Conservation (phyloP, 306 rosid species). For the Quercus agrifolia region DNA sequence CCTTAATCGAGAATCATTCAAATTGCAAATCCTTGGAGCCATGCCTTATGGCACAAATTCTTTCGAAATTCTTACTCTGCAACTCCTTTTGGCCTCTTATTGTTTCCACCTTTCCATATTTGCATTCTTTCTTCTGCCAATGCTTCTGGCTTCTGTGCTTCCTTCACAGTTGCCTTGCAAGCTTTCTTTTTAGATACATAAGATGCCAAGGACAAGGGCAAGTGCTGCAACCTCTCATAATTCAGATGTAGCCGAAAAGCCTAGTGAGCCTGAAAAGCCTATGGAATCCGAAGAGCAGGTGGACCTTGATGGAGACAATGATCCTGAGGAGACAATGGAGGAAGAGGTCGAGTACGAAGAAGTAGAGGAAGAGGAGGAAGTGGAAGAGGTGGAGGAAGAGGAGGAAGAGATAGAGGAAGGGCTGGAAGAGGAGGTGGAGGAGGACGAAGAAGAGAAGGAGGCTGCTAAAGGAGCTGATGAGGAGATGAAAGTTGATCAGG, state of each 20-base stretch:
- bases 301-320: slow-evolving; percentile 70
- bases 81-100: slow-evolving; percentile 69
- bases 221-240: slow-evolving; percentile 28
- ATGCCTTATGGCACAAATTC: slow-evolving; percentile 60
- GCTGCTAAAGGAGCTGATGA: slow-evolving; percentile 6
- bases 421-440: slow-evolving; percentile 28
- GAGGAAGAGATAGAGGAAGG: slow-evolving; percentile 44
- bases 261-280: slow-evolving; percentile 45
- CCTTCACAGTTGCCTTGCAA: slow-evolving; percentile 72
- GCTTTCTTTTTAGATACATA: slow-evolving; percentile 62
- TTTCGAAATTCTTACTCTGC: slow-evolving; percentile 60
- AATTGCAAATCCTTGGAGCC: slow-evolving; percentile 57
- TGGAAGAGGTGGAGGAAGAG: slow-evolving; percentile 35
- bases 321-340: slow-evolving; percentile 52
- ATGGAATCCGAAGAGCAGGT: slow-evolving; percentile 59
- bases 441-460: slow-evolving; percentile 20
- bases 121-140: slow-evolving; percentile 63
- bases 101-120: slow-evolving; percentile 71
- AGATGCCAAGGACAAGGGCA: slow-evolving; percentile 55
- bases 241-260: slow-evolving; percentile 32
- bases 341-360: slow-evolving; percentile 76
- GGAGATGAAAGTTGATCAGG: slow-evolving; percentile 24
- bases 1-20: slow-evolving; percentile 49
- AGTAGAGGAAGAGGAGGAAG: slow-evolving; percentile 67
- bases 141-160: slow-evolving; percentile 75